Base-by-base conservation (phyloP, 2,329 filamentous ascomycete genomes). In the Metarhizium robertsii region DNA sequence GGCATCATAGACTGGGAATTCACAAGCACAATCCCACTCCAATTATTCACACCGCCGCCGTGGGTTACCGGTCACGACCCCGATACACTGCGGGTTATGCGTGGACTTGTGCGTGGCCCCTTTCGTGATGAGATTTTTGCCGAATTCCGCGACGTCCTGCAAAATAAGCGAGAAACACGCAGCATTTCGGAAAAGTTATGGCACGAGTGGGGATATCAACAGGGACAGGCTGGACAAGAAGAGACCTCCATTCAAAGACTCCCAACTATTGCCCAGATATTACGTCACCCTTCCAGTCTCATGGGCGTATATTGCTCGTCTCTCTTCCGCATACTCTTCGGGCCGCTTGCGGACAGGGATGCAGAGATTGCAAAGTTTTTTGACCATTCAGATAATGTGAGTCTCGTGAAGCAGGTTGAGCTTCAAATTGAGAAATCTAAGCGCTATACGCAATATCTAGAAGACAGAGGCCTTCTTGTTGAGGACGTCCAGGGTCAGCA, bases 1-100 rank as follows among this genome's bases (percentile, higher is more conserved):
- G 59, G 57, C 36, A 53, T 67, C 48, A 59, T 67, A 30, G 65
- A 67, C 50, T 66, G 64, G 64, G 62, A 67, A 53, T 60, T 58
- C 36, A 2, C 57, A 25, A 18, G 47, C 55, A 8, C 36, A 60
- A 4, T 62, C 58, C 25, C 61, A 2, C 57, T 38, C 16, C 50
- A 57, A 16, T 34, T 61, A 2, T 62, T 59, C 18, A 53, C 53
- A 25, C 61, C 59, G 18, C 61, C 61, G 7, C 30, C 61, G 20
- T 62, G 61, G 59, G 53, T 58, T 52, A 60, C 59, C 1, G 57
- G 57, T 14, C 45, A 57, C 20, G 46, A 53, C 29, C 54, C 49
- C 11, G 45, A 50, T 20, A 42, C 4, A 25, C 43, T 47, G n/a
- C 42, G 25, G 25, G 25, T 1, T 25, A 25, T 25, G 25, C 25